These are phyloP conservation scores for Polytrichum commune DNA, from an alignment of 225 moss, liverwort and hornwort genomes.

Conservation along the genomic window DNA sequence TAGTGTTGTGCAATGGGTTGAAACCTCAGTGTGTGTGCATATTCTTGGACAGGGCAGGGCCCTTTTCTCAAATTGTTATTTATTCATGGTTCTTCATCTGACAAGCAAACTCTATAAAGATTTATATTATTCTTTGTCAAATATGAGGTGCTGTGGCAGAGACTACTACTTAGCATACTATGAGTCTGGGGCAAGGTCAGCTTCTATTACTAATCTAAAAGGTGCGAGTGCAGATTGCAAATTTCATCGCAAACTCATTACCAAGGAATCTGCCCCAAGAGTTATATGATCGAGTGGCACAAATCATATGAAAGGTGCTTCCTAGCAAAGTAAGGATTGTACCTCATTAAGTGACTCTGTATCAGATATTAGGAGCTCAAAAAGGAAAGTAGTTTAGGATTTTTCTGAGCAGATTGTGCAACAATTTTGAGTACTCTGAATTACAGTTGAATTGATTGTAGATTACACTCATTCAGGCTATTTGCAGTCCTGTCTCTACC, in stretches of 20 bases:
- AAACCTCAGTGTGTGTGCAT: too few relatives aligned
- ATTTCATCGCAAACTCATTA: slow-evolving; percentile 78
- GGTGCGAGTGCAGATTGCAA: slow-evolving; percentile 54
- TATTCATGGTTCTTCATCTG: too few relatives aligned
- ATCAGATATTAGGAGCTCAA: background rate
- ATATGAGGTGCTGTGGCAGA: too few relatives aligned
- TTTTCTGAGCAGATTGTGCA: background rate
- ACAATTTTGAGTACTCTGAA: slow-evolving; percentile 1
- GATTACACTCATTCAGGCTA: background rate
- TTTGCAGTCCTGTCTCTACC: too few relatives aligned
- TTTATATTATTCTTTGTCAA: too few relatives aligned
- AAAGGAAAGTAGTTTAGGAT: background rate
- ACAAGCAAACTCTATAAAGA: too few relatives aligned
- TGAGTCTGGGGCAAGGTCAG: too few relatives aligned
- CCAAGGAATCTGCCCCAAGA: slow-evolving; percentile 73
- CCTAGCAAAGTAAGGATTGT: slow-evolving; percentile 5
- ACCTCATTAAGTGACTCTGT: slow-evolving; percentile 9
- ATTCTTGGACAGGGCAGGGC: too few relatives aligned
- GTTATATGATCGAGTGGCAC: slow-evolving; percentile 69
- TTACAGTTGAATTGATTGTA: background rate
- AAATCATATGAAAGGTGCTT: slow-evolving; percentile 36
- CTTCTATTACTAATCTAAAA: too few relatives aligned
- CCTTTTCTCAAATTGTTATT: background rate
- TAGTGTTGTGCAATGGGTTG: too few relatives aligned
- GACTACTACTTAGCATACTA: too few relatives aligned